Evolutionary conservation across 805 yeast genomes (phyloP), one percentile per base, ranked within the genome.

Genomic region (Candida sithepensis): DNA sequence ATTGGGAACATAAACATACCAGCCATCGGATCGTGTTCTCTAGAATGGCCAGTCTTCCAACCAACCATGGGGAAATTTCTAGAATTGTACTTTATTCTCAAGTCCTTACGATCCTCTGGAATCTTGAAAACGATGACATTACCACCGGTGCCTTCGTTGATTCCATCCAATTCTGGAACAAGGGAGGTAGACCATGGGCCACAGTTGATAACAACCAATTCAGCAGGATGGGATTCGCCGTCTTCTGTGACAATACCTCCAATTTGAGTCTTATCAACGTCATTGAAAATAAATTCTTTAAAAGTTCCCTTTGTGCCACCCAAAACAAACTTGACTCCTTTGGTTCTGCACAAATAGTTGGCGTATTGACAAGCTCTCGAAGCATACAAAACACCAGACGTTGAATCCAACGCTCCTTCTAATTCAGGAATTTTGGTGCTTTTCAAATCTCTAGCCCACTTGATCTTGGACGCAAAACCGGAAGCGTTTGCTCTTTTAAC

Each of bases 111-210:
- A 18, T 63, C 56, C 22, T 63, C 65, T 8, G 75, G 74, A 28
- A 71, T 59, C 47, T 67, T 63, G 46, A 66, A 54, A 19, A 63
- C 46, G 2, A 66, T 45, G n/a, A 71, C 61, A 50, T 68, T 70
- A 14, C 72, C 74, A 7, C 63, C 58, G 14, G 67, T 60, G 0
- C 67, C 74, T 49, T 68, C 72, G 49, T 62, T 63, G 34, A 67
- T 57, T 10, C 72, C 71, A 42, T 62, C 65, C 6, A 70, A 64
- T 43, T 63, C 67, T 14, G 72, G 71, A 26, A 64, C 56, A 5
- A 65, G 46, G 14, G 49, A 43, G 4, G 62, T 56, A 3, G 64
- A 53, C 69, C 69, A 66, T 14, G 67, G 64, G 10, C 70, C 70
- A 43, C 63, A 55, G 23, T 54, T 54, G n/a, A 64, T 47, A 16